Base-by-base conservation (phyloP, 495 filamentous ascomycete species). In the Hypoxylon fragiforme region DNA sequence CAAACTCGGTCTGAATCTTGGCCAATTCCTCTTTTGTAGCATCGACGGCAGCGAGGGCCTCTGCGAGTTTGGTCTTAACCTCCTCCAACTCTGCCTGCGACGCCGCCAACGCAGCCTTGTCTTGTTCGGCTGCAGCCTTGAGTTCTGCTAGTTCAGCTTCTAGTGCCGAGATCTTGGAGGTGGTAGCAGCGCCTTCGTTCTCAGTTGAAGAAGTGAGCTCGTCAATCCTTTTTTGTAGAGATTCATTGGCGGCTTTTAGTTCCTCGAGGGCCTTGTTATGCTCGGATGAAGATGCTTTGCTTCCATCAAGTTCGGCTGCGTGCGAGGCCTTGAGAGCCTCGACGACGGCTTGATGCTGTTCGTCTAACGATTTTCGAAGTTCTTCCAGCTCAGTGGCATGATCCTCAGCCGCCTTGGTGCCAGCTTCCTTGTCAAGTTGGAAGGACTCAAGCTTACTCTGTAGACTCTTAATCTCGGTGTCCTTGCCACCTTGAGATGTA, bases 101-200 rank as follows among this genome's bases (percentile, higher is more conserved):
- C 12, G 65, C 54, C 45, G 68, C 54, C 14, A 79, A 54, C 1
- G 67, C 73, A 8, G 70, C 57, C 56, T 77, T 72, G 41, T 73
- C 72, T 30, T 59, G 45, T 39, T 70, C 69, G 6, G 73, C 66
- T 30, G 52, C 55, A 44, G 68, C 40, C 54, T 70, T 70, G 22
- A 81, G 67, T 40, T 70, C 71, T 5, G 66, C 58, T 46, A 78
- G 67, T 39, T 79, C 67, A 22, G 67, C 59, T 48, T 77, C 71
- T 5, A 78, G 61, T 1, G 64, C 62, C 7, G 67, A 58, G 38
- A 77, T 59, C 43, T 69, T 73, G 3, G 67, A 65, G 11, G 62
- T 54, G 41, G 40, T 67, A 1, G 67, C 67, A 18, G 45, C 57
- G 6, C 45, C 58, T 36, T 42, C 53, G 24, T 40, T 61, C 26